These are phyloP conservation scores for Aspergillus sp. DNA, from an alignment of 2,329 filamentous ascomycete genomes.

Conservation along the genomic window DNA sequence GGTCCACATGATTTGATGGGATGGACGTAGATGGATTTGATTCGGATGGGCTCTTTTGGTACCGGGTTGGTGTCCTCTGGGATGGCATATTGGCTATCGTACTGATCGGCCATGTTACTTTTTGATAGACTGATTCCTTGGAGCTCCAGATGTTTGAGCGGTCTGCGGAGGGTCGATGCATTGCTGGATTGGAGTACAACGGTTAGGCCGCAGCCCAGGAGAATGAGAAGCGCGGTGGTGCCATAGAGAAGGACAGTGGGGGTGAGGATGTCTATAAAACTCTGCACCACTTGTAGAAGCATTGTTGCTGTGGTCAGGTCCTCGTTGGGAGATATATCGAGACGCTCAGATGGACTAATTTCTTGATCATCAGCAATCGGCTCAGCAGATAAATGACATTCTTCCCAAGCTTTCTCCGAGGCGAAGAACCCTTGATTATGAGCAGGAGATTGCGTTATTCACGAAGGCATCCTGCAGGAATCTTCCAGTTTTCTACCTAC, in stretches of 20 bases:
- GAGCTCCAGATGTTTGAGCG: not conserved
- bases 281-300: not conserved
- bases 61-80: not conserved
- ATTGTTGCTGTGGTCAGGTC: too few relatives aligned
- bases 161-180: not conserved
- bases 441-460: too few relatives aligned
- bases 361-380: too few relatives aligned
- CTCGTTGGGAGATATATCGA: too few relatives aligned
- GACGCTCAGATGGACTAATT: too few relatives aligned
- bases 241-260: not conserved
- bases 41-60: constrained; percentile 4
- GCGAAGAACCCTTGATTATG: too few relatives aligned
- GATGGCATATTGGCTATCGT: not conserved
- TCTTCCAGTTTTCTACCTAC: too few relatives aligned
- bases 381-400: too few relatives aligned
- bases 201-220: not conserved
- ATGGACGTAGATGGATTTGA: constrained; percentile 23
- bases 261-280: not conserved
- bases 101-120: not conserved
- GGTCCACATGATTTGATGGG: constrained; percentile 22
- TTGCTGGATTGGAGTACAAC: not conserved
- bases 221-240: not conserved
- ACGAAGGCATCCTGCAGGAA: too few relatives aligned
- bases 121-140: not conserved
- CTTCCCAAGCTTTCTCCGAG: too few relatives aligned